Conservation (phyloP, 2,329 filamentous ascomycete genomes). For the Raffaelea deltoideospora region DNA sequence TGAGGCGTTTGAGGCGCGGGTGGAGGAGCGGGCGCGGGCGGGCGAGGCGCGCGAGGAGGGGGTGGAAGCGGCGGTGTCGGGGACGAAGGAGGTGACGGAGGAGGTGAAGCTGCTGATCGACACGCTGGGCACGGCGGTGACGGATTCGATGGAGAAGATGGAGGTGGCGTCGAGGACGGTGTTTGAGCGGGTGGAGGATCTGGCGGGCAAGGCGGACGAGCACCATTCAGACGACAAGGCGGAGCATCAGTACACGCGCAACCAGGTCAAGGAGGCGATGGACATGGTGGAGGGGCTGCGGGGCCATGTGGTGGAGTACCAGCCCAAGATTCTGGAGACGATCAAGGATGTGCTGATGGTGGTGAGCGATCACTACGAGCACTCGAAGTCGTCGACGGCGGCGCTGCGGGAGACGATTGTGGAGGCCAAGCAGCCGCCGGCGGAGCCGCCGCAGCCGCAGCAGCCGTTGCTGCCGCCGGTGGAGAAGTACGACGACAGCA, state of each 20-base stretch:
- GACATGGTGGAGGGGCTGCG: conserved; percentile 62
- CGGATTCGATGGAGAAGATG: conserved; percentile 74
- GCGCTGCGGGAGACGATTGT: conserved; percentile 44
- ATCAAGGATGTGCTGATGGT: conserved; percentile 74
- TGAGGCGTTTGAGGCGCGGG: conserved; percentile 62
- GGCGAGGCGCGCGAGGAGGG: conserved; percentile 59
- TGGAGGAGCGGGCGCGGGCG: conserved; percentile 59
- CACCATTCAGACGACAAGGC: conserved; percentile 56
- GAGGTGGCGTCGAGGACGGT: conserved; percentile 77
- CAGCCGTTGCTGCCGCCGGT: conserved; percentile 38
- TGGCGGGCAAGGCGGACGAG: conserved; percentile 61
- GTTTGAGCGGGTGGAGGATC: conserved; percentile 67
- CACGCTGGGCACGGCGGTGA: conserved; percentile 65
- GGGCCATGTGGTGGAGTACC: conserved; percentile 63
- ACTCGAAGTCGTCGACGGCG: conserved; percentile 53
- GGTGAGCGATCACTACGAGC: conserved; percentile 77
- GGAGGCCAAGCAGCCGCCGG: conserved; percentile 42
- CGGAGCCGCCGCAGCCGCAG: conserved; percentile 46
- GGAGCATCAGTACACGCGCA: conserved; percentile 70
- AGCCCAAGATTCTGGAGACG: conserved; percentile 76
- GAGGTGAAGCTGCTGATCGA: conserved; percentile 79
- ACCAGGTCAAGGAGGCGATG: conserved; percentile 63
- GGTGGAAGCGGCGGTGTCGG: conserved; percentile 57
- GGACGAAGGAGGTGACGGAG: conserved; percentile 67
- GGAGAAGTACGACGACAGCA: conserved; percentile 52